Percentiles rank a stretch among this genome's conserved stretches.
These are phyloP conservation scores for Pistacia vera DNA, from an alignment of 345 rosid species.

Conservation along the genomic window DNA sequence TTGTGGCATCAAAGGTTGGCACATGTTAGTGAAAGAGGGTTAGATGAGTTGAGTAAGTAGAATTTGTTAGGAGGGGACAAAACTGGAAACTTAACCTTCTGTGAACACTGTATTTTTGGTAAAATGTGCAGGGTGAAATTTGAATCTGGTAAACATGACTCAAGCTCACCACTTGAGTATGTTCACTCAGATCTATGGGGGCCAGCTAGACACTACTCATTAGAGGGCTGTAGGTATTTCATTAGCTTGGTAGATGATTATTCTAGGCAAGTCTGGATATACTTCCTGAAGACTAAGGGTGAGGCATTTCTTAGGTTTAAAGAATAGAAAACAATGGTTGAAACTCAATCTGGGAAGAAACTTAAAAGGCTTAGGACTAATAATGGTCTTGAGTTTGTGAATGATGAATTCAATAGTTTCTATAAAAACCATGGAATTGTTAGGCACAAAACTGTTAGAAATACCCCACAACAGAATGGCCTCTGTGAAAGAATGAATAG, in stretches of 20 bases:
- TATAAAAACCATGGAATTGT: no score
- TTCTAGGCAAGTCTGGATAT: neutral
- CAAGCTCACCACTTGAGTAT: neutral
- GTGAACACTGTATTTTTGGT: neutral
- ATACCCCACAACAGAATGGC: no score
- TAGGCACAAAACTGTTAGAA: no score
- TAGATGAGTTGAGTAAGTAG: neutral
- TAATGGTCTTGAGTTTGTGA: no score
- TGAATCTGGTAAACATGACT: no score
- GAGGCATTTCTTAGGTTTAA: no score
- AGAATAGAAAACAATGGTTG: no score
- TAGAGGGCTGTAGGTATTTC: neutral
- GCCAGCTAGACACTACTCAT: neutral
- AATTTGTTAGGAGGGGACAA: neutral
- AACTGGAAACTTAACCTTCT: neutral
- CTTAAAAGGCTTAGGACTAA: no score
- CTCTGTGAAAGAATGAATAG: no score
- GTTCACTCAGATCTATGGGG: neutral
- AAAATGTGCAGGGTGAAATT: neutral
- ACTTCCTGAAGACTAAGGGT: neutral
- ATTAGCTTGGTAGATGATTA: constrained; percentile 1
- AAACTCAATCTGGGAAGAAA: no score
- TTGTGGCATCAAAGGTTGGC: neutral
- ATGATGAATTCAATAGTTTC: no score
- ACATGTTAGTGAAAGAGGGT: neutral